Evolutionary conservation across 495 filamentous ascomycete species (phyloP).

Genomic region (Penicillium roqueforti): DNA sequence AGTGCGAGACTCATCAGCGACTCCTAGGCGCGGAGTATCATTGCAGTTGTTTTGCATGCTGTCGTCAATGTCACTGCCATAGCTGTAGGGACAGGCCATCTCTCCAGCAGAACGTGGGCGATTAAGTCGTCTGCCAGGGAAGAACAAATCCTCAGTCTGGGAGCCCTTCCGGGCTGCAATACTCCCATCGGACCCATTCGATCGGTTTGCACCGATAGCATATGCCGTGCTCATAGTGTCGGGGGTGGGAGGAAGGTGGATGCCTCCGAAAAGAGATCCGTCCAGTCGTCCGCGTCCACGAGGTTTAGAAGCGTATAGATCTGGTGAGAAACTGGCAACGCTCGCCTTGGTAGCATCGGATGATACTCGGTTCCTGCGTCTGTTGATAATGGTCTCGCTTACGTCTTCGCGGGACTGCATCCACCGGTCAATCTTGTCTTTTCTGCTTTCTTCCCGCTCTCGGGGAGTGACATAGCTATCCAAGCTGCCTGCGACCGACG

Average conservation of each 20-base stretch:
- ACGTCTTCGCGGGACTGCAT: slow-evolving; percentile 22
- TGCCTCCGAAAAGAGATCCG: slow-evolving; percentile 32
- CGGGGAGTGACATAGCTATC: slow-evolving; percentile 16
- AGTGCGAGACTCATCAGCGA: slow-evolving; percentile 23
- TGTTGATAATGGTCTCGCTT: slow-evolving; percentile 19
- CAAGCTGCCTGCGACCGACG: slow-evolving; percentile 14
- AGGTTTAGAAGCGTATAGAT: slow-evolving; percentile 21
- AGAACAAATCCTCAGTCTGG: slow-evolving; percentile 16
- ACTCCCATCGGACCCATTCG: slow-evolving; percentile 27
- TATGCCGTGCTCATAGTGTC: slow-evolving; percentile 46
- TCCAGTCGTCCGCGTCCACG: slow-evolving; percentile 28
- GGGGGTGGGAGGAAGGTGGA: slow-evolving; percentile 40
- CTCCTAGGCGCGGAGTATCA: slow-evolving; percentile 27
- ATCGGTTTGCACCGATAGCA: slow-evolving; percentile 29
- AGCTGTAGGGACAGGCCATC: slow-evolving; percentile 29
- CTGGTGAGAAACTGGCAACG: slow-evolving; percentile 17
- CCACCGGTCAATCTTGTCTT: slow-evolving; percentile 31
- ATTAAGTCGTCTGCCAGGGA: slow-evolving; percentile 17
- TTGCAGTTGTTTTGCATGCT: slow-evolving; percentile 33
- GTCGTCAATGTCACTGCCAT: slow-evolving; percentile 25
- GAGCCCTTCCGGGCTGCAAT: slow-evolving; percentile 26
- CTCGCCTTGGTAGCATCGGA: slow-evolving; percentile 20
- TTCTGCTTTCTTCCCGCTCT: slow-evolving; percentile 17
- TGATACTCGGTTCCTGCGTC: slow-evolving; percentile 14
- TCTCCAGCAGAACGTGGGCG: slow-evolving; percentile 38